These are phyloP conservation scores for Aspergillus sp. DNA, from an alignment of 2,329 filamentous ascomycete genomes.

Conservation along the genomic window DNA sequence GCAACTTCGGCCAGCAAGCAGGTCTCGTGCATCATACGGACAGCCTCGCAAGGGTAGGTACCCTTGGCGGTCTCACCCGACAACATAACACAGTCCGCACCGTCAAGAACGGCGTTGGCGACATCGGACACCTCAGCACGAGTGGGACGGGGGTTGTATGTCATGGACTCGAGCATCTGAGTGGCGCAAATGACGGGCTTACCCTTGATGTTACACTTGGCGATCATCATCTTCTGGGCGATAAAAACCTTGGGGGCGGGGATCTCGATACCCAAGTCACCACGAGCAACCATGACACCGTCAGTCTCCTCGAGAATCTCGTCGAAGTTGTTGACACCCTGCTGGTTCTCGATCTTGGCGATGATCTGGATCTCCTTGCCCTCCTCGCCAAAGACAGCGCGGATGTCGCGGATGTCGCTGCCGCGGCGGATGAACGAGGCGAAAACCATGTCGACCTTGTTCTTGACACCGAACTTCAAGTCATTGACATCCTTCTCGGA, in stretches of 20 bases:
- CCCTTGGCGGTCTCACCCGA: conserved; percentile 99
- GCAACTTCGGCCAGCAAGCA: conserved; percentile 95
- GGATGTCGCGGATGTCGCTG: conserved; percentile 88
- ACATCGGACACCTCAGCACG: conserved; percentile 98
- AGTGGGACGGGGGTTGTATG: conserved; percentile 97
- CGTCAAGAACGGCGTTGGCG: conserved; percentile 94
- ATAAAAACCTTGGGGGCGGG: conserved; percentile 97
- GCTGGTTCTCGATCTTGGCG: conserved; percentile 99
- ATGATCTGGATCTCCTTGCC: conserved; percentile 98
- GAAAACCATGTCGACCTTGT: conserved; percentile 98
- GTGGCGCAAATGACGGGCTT: conserved; percentile 99
- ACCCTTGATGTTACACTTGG: conserved; percentile 98
- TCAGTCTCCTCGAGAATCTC: conserved; percentile 95
- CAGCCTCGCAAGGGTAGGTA: conserved; percentile 83
- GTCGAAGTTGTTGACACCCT: conserved; percentile 98
- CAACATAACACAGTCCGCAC: conserved; percentile 98
- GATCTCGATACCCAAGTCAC: conserved; percentile 97
- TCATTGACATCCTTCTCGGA: conserved; percentile 98
- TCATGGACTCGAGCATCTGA: conserved; percentile 99
- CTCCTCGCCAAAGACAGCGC: conserved; percentile 79
- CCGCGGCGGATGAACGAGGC: conserved; percentile 95
- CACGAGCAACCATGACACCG: conserved; percentile 99
- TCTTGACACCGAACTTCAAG: conserved; percentile 93
- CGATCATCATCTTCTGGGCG: conserved; percentile 99
- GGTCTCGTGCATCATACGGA: conserved; percentile 96